Evolutionary conservation across 2,329 filamentous ascomycete genomes (phyloP).

Genomic region (Myriosclerotinia duriaeana): DNA sequence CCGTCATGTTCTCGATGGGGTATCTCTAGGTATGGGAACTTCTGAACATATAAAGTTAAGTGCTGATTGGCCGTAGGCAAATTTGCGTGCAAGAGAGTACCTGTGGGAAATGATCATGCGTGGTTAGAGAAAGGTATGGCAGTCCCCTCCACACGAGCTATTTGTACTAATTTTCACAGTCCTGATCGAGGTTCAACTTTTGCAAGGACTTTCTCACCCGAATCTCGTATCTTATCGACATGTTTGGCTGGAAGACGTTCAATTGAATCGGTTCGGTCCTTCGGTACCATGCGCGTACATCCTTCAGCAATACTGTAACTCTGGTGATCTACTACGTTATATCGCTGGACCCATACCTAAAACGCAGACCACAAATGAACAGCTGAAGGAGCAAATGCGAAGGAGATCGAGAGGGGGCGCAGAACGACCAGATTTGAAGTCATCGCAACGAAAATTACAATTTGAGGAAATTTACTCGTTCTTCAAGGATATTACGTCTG

Average conservation of each 20-base stretch:
- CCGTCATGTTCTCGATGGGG: constrained; percentile 85
- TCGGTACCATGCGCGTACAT: constrained; percentile 95
- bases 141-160: not conserved
- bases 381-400: constrained; percentile 84
- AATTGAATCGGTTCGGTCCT: constrained; percentile 82
- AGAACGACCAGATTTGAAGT: constrained; percentile 51
- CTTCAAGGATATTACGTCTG: constrained; percentile 92
- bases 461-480: constrained; percentile 97
- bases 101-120: constrained; percentile 88
- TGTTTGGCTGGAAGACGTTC: constrained; percentile 91
- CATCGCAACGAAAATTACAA: constrained; percentile 46
- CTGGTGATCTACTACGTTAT: constrained; percentile 85
- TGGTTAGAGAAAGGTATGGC: constrained; percentile 76
- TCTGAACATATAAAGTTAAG: not conserved
- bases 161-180: constrained; percentile 47
- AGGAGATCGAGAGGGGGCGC: constrained; percentile 69
- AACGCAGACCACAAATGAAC: constrained; percentile 68
- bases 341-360: constrained; percentile 68
- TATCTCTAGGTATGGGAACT: constrained; percentile 59
- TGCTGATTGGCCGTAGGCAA: constrained; percentile 49
- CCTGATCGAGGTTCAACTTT: constrained; percentile 85
- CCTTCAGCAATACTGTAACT: constrained; percentile 95
- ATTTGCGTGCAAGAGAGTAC: constrained; percentile 95
- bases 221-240: constrained; percentile 96
- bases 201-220: constrained; percentile 88